Percentiles rank a stretch among this genome's conserved stretches.
Evolutionary conservation across 306 rosid genomes (phyloP).

Genomic region (Fagus sylvatica): DNA sequence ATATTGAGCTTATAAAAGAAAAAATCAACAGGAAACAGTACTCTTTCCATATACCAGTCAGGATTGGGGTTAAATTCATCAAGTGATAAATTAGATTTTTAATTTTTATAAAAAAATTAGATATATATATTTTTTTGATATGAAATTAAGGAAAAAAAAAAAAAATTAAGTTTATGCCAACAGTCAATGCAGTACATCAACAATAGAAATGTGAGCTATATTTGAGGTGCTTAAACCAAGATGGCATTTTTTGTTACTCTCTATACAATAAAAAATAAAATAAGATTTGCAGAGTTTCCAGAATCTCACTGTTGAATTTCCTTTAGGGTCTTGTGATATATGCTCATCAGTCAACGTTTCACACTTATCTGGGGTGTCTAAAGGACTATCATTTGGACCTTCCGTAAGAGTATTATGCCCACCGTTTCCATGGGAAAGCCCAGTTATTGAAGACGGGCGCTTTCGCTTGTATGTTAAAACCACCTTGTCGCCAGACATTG

Average conservation of each 20-base stretch:
- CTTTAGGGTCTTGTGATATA: constrained; percentile 34
- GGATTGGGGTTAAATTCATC: background rate
- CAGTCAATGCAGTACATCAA: background rate
- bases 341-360: constrained; percentile 24
- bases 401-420: constrained; percentile 22
- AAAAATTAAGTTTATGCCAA: constrained; percentile 9
- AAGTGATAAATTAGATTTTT: background rate
- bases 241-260: background rate
- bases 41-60: constrained; percentile 1
- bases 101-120: too few species aligned
- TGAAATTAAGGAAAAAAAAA: background rate
- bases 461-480: constrained; percentile 64
- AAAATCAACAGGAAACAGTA: background rate
- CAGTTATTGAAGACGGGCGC: constrained; percentile 35
- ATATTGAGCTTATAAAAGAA: background rate
- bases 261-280: background rate
- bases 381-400: constrained; percentile 21
- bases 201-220: background rate
- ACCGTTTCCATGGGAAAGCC: constrained; percentile 30
- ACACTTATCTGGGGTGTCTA: constrained; percentile 20
- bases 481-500: constrained; percentile 58
- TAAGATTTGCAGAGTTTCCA: constrained; percentile 1
- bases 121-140: background rate
- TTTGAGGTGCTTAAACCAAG: background rate
- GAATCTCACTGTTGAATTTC: constrained; percentile 41